These are phyloP conservation scores for Fusarium neocosmosporiellum DNA, from an alignment of 2,329 filamentous ascomycete species.

Conservation along the genomic window DNA sequence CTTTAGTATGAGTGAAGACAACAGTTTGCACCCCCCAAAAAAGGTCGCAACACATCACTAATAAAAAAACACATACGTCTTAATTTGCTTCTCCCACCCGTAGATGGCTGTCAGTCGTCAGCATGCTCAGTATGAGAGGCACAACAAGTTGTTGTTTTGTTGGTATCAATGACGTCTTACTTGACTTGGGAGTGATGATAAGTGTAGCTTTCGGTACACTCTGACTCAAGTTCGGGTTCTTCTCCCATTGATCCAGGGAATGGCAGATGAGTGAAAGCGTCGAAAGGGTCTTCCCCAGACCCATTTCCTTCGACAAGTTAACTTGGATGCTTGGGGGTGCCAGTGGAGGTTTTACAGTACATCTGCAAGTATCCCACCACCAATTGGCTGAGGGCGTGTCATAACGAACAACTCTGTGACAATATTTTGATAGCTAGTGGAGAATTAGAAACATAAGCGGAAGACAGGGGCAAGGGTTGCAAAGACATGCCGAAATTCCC, in stretches of 20 bases:
- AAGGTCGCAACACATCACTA: fast-evolving
- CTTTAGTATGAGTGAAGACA: background rate
- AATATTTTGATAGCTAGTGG: background rate
- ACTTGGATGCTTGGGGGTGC: background rate
- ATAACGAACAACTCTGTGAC: background rate
- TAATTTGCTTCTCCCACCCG: background rate
- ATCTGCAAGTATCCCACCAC: background rate
- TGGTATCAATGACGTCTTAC: too few relatives aligned
- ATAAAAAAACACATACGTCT: background rate
- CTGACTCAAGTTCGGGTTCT: background rate
- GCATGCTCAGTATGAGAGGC: too few relatives aligned
- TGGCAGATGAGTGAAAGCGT: background rate
- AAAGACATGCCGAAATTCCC: background rate
- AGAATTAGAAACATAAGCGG: background rate
- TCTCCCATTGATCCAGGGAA: background rate
- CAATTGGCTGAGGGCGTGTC: background rate
- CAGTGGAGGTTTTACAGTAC: background rate
- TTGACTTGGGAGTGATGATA: background rate
- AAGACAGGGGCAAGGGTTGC: background rate
- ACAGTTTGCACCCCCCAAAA: too few relatives aligned
- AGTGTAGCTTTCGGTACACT: background rate
- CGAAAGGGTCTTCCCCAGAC: background rate
- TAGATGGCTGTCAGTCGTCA: background rate
- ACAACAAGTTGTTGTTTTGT: background rate
- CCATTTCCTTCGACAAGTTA: background rate